phyloP scores from a whole-genome alignment of 2,329 filamentous ascomycete species.

The Seiridium unicorne region DNA sequence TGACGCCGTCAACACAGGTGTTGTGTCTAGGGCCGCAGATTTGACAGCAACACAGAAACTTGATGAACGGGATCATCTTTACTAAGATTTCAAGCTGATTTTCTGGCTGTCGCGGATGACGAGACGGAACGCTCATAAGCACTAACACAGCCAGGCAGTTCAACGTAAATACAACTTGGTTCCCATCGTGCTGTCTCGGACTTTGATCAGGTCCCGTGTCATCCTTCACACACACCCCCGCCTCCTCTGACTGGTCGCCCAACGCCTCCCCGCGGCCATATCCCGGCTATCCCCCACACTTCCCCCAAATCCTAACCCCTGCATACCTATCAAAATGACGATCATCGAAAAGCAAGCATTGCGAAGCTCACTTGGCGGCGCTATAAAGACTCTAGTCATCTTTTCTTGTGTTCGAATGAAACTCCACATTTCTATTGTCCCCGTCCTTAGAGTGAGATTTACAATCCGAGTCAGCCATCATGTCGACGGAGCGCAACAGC shows the following conservation, averaged over 20 bases:
- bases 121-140: too few species aligned
- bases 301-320: not conserved
- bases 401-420: not conserved
- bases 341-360: not conserved
- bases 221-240: too few species aligned
- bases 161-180: not conserved
- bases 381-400: not conserved
- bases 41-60: too few species aligned
- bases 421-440: too few species aligned
- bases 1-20: too few species aligned
- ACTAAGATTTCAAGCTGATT: too few species aligned
- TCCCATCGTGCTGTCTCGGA: not conserved
- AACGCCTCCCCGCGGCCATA: not conserved
- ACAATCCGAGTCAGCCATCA: not conserved
- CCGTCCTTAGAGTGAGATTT: not conserved
- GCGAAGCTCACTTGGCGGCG: conserved; percentile 3
- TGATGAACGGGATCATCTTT: too few species aligned
- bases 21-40: too few species aligned
- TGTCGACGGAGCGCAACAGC: conserved; percentile 6
- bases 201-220: not conserved
- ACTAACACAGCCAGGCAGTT: too few species aligned
- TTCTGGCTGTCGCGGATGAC: too few species aligned
- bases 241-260: too few species aligned
- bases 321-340: not conserved
- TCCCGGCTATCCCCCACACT: not conserved